A percentile compares a stretch with the other conserved stretches of the same genome.
Evolutionary conservation across 768 basidiomycete species (phyloP).

Genomic region (Punctularia strigosozonata): DNA sequence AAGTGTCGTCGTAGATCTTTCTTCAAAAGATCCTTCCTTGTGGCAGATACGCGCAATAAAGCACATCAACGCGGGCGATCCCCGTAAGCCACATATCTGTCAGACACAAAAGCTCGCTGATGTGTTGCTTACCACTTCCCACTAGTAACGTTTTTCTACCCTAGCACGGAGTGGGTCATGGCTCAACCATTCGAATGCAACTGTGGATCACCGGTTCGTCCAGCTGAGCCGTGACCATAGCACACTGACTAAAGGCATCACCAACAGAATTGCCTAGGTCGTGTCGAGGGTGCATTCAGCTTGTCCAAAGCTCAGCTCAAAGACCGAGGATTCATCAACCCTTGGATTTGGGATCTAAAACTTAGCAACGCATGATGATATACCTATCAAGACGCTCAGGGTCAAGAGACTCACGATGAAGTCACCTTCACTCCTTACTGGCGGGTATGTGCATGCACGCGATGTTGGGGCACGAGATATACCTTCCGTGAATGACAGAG

Average conservation of each 20-base stretch:
- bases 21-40: constrained; percentile 23
- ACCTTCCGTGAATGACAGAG: too few relatives aligned
- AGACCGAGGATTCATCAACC: constrained; percentile 25
- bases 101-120: constrained; percentile 7
- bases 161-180: constrained; percentile 63
- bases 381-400: too few relatives aligned
- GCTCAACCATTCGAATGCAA: constrained; percentile 45
- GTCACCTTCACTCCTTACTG: too few relatives aligned
- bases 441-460: too few relatives aligned
- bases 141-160: constrained; percentile 50
- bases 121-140: neutral
- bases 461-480: too few relatives aligned
- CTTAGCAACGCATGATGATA: too few relatives aligned
- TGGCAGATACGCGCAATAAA: constrained; percentile 41
- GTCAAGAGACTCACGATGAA: too few relatives aligned
- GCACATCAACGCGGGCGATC: constrained; percentile 22
- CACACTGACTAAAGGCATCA: neutral
- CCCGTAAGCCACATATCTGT: constrained; percentile 25
- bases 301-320: constrained; percentile 25
- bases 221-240: neutral
- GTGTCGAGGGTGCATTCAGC: constrained; percentile 33
- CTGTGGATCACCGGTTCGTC: constrained; percentile 30
- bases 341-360: too few relatives aligned
- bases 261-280: constrained; percentile 31
- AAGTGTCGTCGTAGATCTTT: constrained; percentile 42